Evolutionary conservation across 2,329 filamentous ascomycete species (phyloP).

Genomic region (Aaosphaeria pasadenensis): DNA sequence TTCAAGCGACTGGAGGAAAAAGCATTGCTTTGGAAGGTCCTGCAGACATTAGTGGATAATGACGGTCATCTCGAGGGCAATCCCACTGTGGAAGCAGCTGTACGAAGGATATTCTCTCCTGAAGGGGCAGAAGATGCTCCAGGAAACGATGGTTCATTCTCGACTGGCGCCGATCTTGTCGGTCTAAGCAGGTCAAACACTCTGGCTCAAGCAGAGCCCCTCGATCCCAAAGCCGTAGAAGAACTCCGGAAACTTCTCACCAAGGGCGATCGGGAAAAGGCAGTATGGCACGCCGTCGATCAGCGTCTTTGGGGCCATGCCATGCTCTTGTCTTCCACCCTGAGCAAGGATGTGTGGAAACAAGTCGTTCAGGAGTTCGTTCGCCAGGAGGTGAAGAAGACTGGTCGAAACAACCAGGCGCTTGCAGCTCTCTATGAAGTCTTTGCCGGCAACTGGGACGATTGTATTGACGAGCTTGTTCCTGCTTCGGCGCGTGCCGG

Average conservation of each 20-base stretch:
- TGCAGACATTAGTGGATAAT: constrained; percentile 77
- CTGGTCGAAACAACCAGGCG: constrained; percentile 77
- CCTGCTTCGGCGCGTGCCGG: constrained; percentile 89
- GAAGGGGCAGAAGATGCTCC: constrained; percentile 28
- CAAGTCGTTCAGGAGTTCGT: constrained; percentile 95
- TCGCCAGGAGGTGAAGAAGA: constrained; percentile 84
- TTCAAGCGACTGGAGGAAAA: constrained; percentile 75
- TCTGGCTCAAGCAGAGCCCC: constrained; percentile 55
- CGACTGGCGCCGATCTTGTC: constrained; percentile 36
- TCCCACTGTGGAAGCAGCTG: constrained; percentile 66
- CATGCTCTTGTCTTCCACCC: constrained; percentile 81
- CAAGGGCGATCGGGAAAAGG: constrained; percentile 80
- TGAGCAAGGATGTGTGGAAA: constrained; percentile 74
- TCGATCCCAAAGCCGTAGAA: constrained; percentile 68
- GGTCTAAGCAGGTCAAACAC: constrained; percentile 31
- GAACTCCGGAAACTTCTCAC: constrained; percentile 71
- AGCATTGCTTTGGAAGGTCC: constrained; percentile 80
- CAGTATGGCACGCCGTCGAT: constrained; percentile 90
- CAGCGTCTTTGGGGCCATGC: constrained; percentile 95
- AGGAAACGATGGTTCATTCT: constrained; percentile 21
- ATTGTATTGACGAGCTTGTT: constrained; percentile 93
- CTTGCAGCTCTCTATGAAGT: constrained; percentile 91
- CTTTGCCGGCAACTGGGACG: constrained; percentile 88
- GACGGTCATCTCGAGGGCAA: constrained; percentile 80
- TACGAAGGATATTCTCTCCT: constrained; percentile 72